Evolutionary conservation across 2,329 filamentous ascomycete species (phyloP), one percentile per base, ranked within the genome.

Genomic region (Fusarium pseudoanthophilum): DNA sequence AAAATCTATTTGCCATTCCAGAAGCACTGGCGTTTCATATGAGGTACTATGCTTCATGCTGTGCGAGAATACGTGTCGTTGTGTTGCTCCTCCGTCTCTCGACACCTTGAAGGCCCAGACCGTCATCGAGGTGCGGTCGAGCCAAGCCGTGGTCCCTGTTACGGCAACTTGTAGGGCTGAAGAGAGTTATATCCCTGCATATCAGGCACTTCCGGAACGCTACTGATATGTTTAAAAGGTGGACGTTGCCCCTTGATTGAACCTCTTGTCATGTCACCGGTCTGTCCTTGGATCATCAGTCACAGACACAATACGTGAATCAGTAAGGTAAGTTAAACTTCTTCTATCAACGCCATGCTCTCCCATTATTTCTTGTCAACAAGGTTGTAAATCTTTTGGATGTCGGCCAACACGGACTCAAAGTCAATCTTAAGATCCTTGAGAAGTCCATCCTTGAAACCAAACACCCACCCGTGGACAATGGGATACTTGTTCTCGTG

Each of bases 391-490:
- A 92, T 89, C 86, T 91, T 91, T 84, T 91, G 88, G 60, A 91
- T 88, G 67, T 86, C 85, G 60, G 80, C 80, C 49, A 92, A 81
- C 80, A 86, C 85, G 18, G 82, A 80, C 82, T 90, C 85, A 73
- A 91, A 90, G 77, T 92, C 86, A 72, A 92, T 84, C 78, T 92
- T 85, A 67, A 92, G 82, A 78, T 92, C 90, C 80, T 88, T 91
- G 66, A 93, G 84, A 77, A 92, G 81, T 15, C 92, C 92, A 77
- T 93, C 89, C 60, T 88, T 82, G 75, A 93, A 90, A 71, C 88
- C 89, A 84, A 93, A 93, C 49, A 93, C 91, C 91, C 91, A 93
- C 40, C 91, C 92, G 82, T 93, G 91, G 59, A 93, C 91, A 69
- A 93, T 87, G 59, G 92, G 92, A 78, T 88, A 93, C 74, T 87